Evolutionary conservation across 2,329 filamentous ascomycete species (phyloP), one percentile per base, ranked within the genome.

Genomic region (Aspergillus calidoustus): DNA sequence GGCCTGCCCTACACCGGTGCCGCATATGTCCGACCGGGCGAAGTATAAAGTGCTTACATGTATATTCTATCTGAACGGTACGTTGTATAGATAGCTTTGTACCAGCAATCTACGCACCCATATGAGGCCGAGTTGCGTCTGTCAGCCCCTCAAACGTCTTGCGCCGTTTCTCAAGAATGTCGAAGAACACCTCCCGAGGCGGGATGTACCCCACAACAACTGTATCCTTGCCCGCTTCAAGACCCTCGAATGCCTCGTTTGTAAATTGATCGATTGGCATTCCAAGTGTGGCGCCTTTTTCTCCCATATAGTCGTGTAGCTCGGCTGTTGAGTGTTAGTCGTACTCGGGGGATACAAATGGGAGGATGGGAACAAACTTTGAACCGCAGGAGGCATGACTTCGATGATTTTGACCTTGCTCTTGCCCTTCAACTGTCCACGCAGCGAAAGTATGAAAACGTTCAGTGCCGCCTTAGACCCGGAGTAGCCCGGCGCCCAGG

Each of bases 391-490:
- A 1, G 83, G 83, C 15, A 82, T 73, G 44, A 86, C 69, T 71
- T 87, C 83, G 30, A 85, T 71, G 8, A 86, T 77, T 46, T 74
- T 73, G 8, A 80, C 73, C 3, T 64, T 68, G 2, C 65, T 66
- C 9, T 31, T 43, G 7, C 66, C 66, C 8, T 66, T 64, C 19
- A 85, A 72, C 68, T 83, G 77, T 56, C 80, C 74, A 6, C 82
- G 74, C 19, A 83, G 67, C 47, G 76, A 80, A 61, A 83, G 76
- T 25, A 77, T 67, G 54, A 83, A 83, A 4, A 75, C 74, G 66
- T 84, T 82, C 43, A 86, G 70, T 3, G 84, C 84, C 0, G 83
- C 80, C 67, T 86, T 87, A 11, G 81, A 81, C 2, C 82, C 82
- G 56, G 80, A 84, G 75, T 86, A 87, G 41, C 81, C 83, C 1